These are phyloP conservation scores for Botrytis sinoallii DNA, from an alignment of 2,329 filamentous ascomycete species.

Conservation along the genomic window DNA sequence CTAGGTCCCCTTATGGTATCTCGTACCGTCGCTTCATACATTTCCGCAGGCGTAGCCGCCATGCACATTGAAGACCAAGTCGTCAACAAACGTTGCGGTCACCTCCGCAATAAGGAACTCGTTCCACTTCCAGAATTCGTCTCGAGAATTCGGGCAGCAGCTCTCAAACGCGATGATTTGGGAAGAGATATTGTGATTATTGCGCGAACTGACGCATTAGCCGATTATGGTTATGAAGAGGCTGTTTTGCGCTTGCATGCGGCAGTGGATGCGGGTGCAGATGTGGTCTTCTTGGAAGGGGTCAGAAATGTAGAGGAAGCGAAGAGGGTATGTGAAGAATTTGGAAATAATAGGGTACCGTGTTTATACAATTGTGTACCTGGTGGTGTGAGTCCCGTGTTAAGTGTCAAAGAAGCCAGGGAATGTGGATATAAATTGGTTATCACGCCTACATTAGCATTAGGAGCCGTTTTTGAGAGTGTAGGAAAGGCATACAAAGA, in stretches of 20 bases:
- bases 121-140: constrained; percentile 40
- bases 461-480: neutral
- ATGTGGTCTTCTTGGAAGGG: constrained; percentile 60
- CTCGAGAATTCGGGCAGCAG: constrained; percentile 54
- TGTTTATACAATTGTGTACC: constrained; percentile 57
- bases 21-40: constrained; percentile 36
- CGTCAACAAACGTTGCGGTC: constrained; percentile 62
- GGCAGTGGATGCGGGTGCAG: constrained; percentile 54
- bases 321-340: neutral
- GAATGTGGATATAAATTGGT: constrained; percentile 56
- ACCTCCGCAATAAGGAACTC: constrained; percentile 59
- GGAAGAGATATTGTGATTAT: constrained; percentile 57
- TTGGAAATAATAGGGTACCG: constrained; percentile 44
- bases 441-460: constrained; percentile 47
- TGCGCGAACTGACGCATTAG: constrained; percentile 60
- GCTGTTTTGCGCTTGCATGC: constrained; percentile 49
- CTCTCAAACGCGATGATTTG: constrained; percentile 46
- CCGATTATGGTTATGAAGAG: constrained; percentile 55
- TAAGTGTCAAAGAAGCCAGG: constrained; percentile 50
- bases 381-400: constrained; percentile 52
- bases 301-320: constrained; percentile 51
- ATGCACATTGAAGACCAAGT: constrained; percentile 64
- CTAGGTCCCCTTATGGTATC: constrained; percentile 44
- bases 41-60: constrained; percentile 51
- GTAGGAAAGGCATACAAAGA: neutral